Evolutionary conservation across 345 rosid genomes (phyloP).

Genomic region (Boechera retrofracta): DNA sequence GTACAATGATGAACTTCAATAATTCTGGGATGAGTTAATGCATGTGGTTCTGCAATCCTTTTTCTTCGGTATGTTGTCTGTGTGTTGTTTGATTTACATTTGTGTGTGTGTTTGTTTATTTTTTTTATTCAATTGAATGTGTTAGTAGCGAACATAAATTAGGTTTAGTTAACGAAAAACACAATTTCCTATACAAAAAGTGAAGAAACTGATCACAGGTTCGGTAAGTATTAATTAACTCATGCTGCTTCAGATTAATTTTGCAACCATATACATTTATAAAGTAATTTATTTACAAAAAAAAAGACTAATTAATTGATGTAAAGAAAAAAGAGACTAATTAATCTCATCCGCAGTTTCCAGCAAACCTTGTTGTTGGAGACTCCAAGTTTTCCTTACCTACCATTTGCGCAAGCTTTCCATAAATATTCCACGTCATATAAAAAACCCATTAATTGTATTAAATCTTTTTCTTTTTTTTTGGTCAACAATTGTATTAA

Average conservation of each 20-base stretch:
- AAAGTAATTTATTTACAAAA: neutral
- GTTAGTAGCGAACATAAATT: neutral
- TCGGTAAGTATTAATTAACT: neutral
- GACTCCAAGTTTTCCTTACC: conserved; percentile 33
- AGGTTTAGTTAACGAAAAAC: conserved; percentile 17
- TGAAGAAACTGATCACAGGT: neutral
- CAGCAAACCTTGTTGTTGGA: conserved; percentile 41
- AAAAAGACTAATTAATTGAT: neutral
- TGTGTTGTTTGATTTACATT: conserved; percentile 1
- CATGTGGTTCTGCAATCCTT: conserved; percentile 29
- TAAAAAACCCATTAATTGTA: neutral
- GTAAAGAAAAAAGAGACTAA: neutral
- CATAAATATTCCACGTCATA: conserved; percentile 26
- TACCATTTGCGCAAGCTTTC: conserved; percentile 42
- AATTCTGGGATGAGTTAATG: conserved; percentile 33
- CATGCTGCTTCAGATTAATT: neutral
- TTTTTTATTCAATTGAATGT: neutral
- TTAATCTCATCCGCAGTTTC: conserved; percentile 24
- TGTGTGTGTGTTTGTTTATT: neutral
- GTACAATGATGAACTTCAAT: conserved; percentile 37
- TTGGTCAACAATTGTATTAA: neutral
- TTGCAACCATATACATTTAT: neutral
- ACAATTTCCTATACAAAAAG: neutral
- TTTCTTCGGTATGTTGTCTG: conserved; percentile 35
- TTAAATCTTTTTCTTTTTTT: neutral